Evolutionary conservation across 2,329 filamentous ascomycete genomes (phyloP).

Genomic region (Penicillium sp.): DNA sequence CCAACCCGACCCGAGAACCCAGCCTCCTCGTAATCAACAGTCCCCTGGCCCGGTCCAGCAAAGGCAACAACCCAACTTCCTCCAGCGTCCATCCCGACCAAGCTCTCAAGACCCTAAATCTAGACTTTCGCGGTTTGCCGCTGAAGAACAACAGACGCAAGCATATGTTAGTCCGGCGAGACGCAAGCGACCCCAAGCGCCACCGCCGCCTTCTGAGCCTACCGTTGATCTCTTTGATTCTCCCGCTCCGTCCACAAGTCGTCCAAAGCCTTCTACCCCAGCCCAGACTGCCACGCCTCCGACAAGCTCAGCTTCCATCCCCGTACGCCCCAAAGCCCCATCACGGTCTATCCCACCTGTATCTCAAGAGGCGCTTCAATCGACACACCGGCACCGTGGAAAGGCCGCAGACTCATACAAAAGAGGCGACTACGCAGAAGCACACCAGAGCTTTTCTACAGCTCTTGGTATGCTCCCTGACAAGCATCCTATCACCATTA

Average conservation of each 20-base stretch:
- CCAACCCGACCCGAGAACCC: constrained; percentile 18
- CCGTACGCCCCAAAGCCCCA: constrained; percentile 49
- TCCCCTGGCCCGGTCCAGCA: constrained; percentile 26
- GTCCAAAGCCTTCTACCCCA: constrained; percentile 35
- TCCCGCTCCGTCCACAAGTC: constrained; percentile 30
- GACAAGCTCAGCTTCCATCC: constrained; percentile 47
- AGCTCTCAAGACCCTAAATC: constrained; percentile 53
- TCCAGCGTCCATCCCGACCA: constrained; percentile 52
- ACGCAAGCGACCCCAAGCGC: constrained; percentile 61
- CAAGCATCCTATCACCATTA: constrained; percentile 77
- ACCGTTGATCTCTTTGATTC: constrained; percentile 66
- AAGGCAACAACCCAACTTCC: constrained; percentile 50
- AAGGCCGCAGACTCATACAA: constrained; percentile 89
- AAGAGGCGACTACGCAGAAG: constrained; percentile 84
- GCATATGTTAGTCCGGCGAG: constrained; percentile 85
- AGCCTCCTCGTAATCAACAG: constrained; percentile 24
- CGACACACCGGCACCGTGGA: constrained; percentile 74
- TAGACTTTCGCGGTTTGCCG: constrained; percentile 68
- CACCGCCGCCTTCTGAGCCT: constrained; percentile 44
- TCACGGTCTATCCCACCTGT: constrained; percentile 61
- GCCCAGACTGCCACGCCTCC: constrained; percentile 42
- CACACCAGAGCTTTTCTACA: constrained; percentile 76
- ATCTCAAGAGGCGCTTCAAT: constrained; percentile 67
- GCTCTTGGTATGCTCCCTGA: constrained; percentile 73
- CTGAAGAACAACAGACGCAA: constrained; percentile 77